Base-by-base conservation (phyloP, 768 basidiomycete genomes). In the Lactarius deliciosus region DNA sequence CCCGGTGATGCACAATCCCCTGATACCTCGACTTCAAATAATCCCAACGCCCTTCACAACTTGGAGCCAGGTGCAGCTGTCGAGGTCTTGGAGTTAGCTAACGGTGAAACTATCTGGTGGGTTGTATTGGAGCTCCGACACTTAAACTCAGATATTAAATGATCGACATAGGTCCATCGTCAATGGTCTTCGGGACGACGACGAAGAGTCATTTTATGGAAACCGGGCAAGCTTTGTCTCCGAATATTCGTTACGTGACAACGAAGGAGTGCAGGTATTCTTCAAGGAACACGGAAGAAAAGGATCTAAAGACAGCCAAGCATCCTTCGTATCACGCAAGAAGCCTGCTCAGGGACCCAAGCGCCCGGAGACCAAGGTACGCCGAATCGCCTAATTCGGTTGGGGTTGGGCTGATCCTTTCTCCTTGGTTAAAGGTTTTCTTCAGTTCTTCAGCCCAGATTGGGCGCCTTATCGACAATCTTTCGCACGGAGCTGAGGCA, bases 81-180 rank as follows among this genome's bases (percentile, higher is more conserved):
- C 36, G 90, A 94, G 76, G 82, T 94, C 54, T 81, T 94, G 63
- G 89, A 94, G 73, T 78, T 92, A 72, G 89, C 90, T n/a, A 92
- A 92, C 73, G 92, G 92, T 28, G 87, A 93, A 74, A 91, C 90
- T 9, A 87, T 94, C 67, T 94, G 92, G 92, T 91, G 63, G 65
- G 86, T 80, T 30, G 56, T 5, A 63, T 15, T n/a, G 34, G 41
- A 57, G 11, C 56, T 66, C 60, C 56, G 47, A 57, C 47, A 43
- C 54, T 34, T 22, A 45, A 25, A 61, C 34, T 40, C 34, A 53
- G 30, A 60, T 22, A 66, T 65, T 53, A 64, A 75, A 38, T 59
- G 60, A 70, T 43, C 65, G 63, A 36, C 32, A 58, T 72, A 90
- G 91, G 91, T 87, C 86, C 68, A 89, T 94, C 71, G 90, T 94